Base-by-base conservation (phyloP, 352 stramenopile species). In the Labyrinthula sp. region DNA sequence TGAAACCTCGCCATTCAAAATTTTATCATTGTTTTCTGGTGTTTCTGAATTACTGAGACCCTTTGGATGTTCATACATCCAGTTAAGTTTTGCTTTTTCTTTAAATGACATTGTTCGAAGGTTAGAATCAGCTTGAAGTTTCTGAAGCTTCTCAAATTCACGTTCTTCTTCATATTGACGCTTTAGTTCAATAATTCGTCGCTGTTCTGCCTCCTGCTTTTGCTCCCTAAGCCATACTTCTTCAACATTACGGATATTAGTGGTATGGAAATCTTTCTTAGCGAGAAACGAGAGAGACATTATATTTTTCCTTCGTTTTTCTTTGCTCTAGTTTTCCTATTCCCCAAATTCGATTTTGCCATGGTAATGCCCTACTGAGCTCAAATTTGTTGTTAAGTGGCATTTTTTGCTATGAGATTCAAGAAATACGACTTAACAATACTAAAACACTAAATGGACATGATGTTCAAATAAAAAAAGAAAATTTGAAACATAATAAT, bases 201-300 rank as follows among this genome's bases (percentile, higher is more conserved):
- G 74, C 48, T 83, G 73, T 62, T 95, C 85, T 1, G 71, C 72
- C 27, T 69, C 73, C 54, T 90, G 69, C 58, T 88, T 81, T 54
- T 94, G 82, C 69, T 95, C 85, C 6, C 79, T 82, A 34, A 91
- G 71, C 85, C 82, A 93, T 31, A 95, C 85, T 62, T 92, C 90
- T 69, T 95, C 83, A 40, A 93, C 79, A 77, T 95, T 95, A 64
- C 86, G 72, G 22, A 93, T 62, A 48, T 94, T 94, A 47, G 79
- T 74, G 39, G 80, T 91, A 60, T 95, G 81, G 82, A 82, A 95
- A 72, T 78, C 93, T 73, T 92, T 95, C 75, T 89, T 95, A 66
- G 68, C 67, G 58, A 86, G 71, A 64, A 92, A 95, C 57, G 68
- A 76, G 58, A 85, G 73, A 55, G 69, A 87, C 62, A 52, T 29